phyloP scores from a whole-genome alignment of 371 early-diverging fungal species.

The Mortierella sp. region DNA sequence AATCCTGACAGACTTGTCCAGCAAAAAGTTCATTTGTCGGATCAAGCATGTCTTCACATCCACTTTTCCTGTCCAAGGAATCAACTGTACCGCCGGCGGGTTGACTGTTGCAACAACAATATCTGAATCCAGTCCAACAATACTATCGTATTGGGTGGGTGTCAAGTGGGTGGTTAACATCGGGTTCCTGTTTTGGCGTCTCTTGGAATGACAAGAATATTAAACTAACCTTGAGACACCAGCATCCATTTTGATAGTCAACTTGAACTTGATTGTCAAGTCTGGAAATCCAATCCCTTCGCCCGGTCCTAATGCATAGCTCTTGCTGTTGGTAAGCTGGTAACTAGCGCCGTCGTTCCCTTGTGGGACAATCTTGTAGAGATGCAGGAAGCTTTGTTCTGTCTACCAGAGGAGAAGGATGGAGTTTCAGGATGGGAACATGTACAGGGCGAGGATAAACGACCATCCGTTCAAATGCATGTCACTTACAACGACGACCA shows the following conservation, averaged over 20 bases:
- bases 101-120: conserved; percentile 47
- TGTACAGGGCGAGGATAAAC: not conserved
- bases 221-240: conserved; percentile 53
- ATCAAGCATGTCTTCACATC: conserved; percentile 51
- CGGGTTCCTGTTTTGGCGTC: too few relatives aligned
- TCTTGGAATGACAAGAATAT: too few relatives aligned
- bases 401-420: conserved; percentile 34
- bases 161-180: too few relatives aligned
- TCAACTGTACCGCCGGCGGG: conserved; percentile 49
- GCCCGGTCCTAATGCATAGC: conserved; percentile 49
- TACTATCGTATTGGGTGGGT: conserved; percentile 14
- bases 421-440: not conserved
- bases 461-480: not conserved
- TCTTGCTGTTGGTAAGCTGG: conserved; percentile 50
- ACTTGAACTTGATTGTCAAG: conserved; percentile 48
- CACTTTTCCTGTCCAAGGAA: conserved; percentile 52
- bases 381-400: conserved; percentile 48
- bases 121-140: conserved; percentile 42
- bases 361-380: conserved; percentile 41
- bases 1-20: conserved; percentile 47
- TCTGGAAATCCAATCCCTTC: conserved; percentile 51
- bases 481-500: conserved; percentile 53
- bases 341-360: conserved; percentile 43
- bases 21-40: conserved; percentile 48
- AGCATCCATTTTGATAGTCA: conserved; percentile 55